Base-by-base conservation (phyloP, 75 land plant species). In the Sequoiadendron giganteum region DNA sequence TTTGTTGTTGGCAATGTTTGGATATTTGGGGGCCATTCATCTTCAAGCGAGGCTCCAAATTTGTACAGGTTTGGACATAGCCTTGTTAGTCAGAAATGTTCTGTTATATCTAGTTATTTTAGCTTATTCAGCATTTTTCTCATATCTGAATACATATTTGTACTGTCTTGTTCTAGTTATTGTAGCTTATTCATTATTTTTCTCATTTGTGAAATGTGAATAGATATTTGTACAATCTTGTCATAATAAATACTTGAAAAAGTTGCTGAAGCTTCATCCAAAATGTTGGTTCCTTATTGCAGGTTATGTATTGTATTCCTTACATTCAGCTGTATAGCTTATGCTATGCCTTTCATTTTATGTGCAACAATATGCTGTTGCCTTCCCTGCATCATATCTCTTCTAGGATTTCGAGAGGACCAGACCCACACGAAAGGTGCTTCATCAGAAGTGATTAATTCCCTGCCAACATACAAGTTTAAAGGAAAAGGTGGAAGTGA, bases 1-100 rank as follows among this genome's bases (percentile, higher is more conserved):
- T 97, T 97, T 93, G 96, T 97, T 47, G 97, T 97, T 61, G 99
- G 99, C 45, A 97, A 97, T 90, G 98, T 97, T 36, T 97, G 97
- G 97, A 91, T 97, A 1, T 97, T 97, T 95, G 99, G 98, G 30
- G 99, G 99, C 34, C 98, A 95, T 48, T 87, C 97, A 48, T 95
- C 98, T 83, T 88, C 95, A 83, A 86, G 90, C 55, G 98, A 97
- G 82, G 96, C 99, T 70, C 99, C 99, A 42, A 96, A 97, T 47
- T 92, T 97, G 93, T 97, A 97, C 92, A 96, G 99, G 99, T 96
- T 90, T n/a, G 19, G 19, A 34, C 48, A 19, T 86, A 61, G 21
- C n/a, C 7, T 54, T 15, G 36, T 52, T 45, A 25, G 75, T 32
- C 34, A 28, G n/a, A 82, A 11, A 28, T 47, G 10, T 30, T 18